Evolutionary conservation across 345 rosid species (phyloP), one percentile per base, ranked within the genome.

Genomic region (Rhizophora apiculata): DNA sequence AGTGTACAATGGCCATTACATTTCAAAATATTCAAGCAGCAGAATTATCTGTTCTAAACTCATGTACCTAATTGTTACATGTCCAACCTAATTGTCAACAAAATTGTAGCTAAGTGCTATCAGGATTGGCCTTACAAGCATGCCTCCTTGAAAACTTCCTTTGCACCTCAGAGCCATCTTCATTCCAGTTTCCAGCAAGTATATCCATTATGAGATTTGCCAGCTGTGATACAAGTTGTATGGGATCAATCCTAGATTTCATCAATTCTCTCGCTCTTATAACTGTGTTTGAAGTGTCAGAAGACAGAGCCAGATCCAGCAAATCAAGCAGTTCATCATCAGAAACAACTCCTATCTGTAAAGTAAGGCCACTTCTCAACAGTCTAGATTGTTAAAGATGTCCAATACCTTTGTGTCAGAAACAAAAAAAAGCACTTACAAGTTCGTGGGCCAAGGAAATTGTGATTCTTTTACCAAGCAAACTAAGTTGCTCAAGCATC

Each of bases 401-500:
- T 0, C 10, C 53, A 59, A 24, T 8, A 22, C 8, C 32, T 27
- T 27, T 70, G 51, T 39, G 64, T 20, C 46, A 15, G 57, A 16
- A 72, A 52, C 34, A 54, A 68, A 67, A 60, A 27, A 15, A 73
- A 62, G 76, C 57, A 87, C 96, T 88, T 63, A 95, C 99, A 21
- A 95, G 96, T 80, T 91, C 96, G 68, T 88, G 85, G 57, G 84
- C 93, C 84, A 88, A 71, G 74, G 95, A 75, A 69, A 85, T 71
- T 6, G 97, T 92, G 34, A 95, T 83, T 70, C 83, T 87, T 87
- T 81, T 89, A 57, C 99, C 96, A 46, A 94, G 90, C 70, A 91
- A 84, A 79, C 97, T 90, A 57, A 95, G 81, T 82, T 95, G 99
- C 76, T 92, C 97, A 46, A 90, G 93, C 96, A 95, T 88, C 79